Base-by-base conservation (phyloP, 2,329 filamentous ascomycete genomes). In the Leptographium galeiforme region DNA sequence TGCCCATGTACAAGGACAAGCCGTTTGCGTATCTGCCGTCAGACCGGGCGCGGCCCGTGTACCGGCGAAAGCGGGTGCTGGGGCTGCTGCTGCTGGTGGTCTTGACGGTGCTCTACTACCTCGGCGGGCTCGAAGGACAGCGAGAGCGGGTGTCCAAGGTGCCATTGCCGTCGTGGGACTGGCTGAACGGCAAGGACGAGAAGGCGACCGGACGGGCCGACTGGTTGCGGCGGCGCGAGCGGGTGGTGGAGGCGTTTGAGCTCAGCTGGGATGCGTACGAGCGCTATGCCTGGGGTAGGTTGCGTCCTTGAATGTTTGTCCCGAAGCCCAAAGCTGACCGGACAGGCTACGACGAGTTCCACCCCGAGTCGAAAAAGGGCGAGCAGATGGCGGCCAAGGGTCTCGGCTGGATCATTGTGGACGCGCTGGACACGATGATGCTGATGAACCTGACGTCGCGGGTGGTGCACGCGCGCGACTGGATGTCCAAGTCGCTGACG, bases 1-100 rank as follows among this genome's bases (percentile, higher is more conserved):
- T 98, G 57, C 93, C 93, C 47, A 90, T 97, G 86, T 98, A 98
- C 73, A 98, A 98, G 70, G 93, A 98, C 71, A 98, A 98, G 68
- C 93, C 93, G n/a, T 93, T 87, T 65, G 77, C 76, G 50, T 84
- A 87, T 62, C 74, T 78, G 45, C 71, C 75, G 38, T 79, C 79
- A 56, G 74, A 78, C 60, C 78, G 79, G 61, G 73, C 75, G 57
- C 74, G 74, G 51, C 74, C 79, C 38, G 68, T 79, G 60, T 83
- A 80, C 71, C 78, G 77, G 66, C 77, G 78, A 62, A 87, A 85
- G 70, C 73, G 85, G 55, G 68, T 79, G 33, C 59, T 82, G 25
- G 73, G 69, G 2, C 64, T 78, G 45, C 57, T 78, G 30, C 68
- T 75, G 7, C 58, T 87, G 38, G 67, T 78, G 10, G 58, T 84